Conservation (phyloP, 495 filamentous ascomycete genomes). For the Neurospora sp. region DNA sequence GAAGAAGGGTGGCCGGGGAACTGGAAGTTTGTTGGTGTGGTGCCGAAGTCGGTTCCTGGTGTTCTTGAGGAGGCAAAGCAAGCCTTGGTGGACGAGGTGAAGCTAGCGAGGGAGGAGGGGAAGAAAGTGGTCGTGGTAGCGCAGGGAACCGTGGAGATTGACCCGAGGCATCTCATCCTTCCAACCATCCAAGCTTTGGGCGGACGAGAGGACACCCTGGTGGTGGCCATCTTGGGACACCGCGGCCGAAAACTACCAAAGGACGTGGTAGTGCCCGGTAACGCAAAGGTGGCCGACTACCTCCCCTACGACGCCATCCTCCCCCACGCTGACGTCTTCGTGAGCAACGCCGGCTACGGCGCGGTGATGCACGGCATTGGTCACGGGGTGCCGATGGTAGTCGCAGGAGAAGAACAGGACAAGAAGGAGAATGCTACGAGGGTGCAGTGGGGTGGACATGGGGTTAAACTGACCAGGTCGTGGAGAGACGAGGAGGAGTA, state of each 20-base stretch:
- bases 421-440: slow-evolving; percentile 27
- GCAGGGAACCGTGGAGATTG: slow-evolving; percentile 27
- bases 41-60: slow-evolving; percentile 4
- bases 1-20: slow-evolving; percentile 22
- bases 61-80: not conserved
- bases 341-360: slow-evolving; percentile 32
- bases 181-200: slow-evolving; percentile 25
- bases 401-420: slow-evolving; percentile 28
- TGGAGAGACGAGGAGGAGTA: slow-evolving; percentile 7
- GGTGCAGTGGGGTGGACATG: slow-evolving; percentile 25
- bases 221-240: slow-evolving; percentile 26
- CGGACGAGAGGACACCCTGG: slow-evolving; percentile 13
- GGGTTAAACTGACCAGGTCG: slow-evolving; percentile 19
- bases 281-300: slow-evolving; percentile 25
- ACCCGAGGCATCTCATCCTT: slow-evolving; percentile 23
- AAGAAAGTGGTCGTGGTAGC: slow-evolving; percentile 29
- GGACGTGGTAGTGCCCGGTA: slow-evolving; percentile 10
- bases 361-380: slow-evolving; percentile 29
- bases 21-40: slow-evolving; percentile 25
- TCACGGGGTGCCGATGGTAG: slow-evolving; percentile 30
- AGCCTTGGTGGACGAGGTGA: not conserved
- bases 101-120: slow-evolving; percentile 5
- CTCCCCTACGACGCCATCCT: slow-evolving; percentile 28
- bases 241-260: slow-evolving; percentile 14
- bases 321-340: slow-evolving; percentile 25